phyloP scores from a whole-genome alignment of 2,329 filamentous ascomycete genomes.

The Teratosphaeria pseudoeucalypti region DNA sequence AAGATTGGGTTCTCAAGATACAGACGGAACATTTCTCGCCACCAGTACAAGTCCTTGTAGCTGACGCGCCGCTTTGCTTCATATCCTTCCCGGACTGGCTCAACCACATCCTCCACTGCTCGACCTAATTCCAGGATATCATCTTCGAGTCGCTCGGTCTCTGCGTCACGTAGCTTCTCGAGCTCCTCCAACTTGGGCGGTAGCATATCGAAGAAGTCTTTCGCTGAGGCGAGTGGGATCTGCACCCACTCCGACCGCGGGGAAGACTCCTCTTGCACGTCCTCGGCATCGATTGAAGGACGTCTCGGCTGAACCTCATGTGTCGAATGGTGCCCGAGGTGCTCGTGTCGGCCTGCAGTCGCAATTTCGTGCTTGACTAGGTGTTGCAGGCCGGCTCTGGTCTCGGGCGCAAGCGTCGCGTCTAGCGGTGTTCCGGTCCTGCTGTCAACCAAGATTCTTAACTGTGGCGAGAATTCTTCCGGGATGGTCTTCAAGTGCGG shows the following conservation, averaged over 20 bases:
- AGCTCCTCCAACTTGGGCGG: conserved; percentile 60
- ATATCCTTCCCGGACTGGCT: conserved; percentile 47
- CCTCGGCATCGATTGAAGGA: neutral
- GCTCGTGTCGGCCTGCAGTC: conserved; percentile 24
- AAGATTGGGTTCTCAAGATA: conserved; percentile 74
- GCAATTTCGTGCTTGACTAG: conserved; percentile 43
- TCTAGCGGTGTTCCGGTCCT: conserved; percentile 57
- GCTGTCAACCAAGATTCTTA: conserved; percentile 60
- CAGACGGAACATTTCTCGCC: conserved; percentile 72
- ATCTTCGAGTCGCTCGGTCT: conserved; percentile 52
- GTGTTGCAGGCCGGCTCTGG: conserved; percentile 52
- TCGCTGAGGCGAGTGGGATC: conserved; percentile 65
- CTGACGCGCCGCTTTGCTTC: conserved; percentile 23
- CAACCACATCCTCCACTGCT: conserved; percentile 53
- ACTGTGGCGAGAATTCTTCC: conserved; percentile 50
- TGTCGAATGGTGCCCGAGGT: conserved; percentile 8
- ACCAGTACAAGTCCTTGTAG: conserved; percentile 54
- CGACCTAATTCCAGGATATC: conserved; percentile 56
- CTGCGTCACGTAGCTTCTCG: conserved; percentile 55
- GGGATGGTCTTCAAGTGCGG: conserved; percentile 14
- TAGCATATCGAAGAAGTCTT: conserved; percentile 69
- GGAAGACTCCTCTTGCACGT: neutral
- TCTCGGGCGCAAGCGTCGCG: conserved; percentile 56
- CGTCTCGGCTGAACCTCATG: conserved; percentile 2
- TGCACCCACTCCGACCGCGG: conserved; percentile 42